A percentile compares a stretch with the other conserved stretches of the same genome.
These are phyloP conservation scores for Starmerella powellii DNA, from an alignment of 805 yeast genomes.

Conservation along the genomic window DNA sequence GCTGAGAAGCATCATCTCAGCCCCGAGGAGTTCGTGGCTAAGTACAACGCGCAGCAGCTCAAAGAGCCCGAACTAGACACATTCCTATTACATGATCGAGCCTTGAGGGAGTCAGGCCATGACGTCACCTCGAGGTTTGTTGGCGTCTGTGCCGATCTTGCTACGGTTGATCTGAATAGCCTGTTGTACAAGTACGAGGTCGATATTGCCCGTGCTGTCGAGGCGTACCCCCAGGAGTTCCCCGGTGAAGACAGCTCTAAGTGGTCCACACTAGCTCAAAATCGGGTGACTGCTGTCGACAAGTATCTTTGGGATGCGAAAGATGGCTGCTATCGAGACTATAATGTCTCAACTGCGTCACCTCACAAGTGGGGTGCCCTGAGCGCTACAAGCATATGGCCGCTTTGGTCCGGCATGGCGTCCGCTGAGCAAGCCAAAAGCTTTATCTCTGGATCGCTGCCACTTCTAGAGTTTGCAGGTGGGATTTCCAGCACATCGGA, in stretches of 20 bases:
- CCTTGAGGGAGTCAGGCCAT: constrained; percentile 92
- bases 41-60: constrained; percentile 56
- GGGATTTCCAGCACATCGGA: constrained; percentile 79
- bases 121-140: constrained; percentile 87
- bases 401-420: constrained; percentile 73
- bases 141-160: constrained; percentile 77
- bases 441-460: constrained; percentile 46
- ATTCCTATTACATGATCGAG: constrained; percentile 82
- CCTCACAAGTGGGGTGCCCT: constrained; percentile 49
- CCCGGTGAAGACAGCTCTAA: constrained; percentile 35
- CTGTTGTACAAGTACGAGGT: constrained; percentile 78
- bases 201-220: constrained; percentile 61
- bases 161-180: constrained; percentile 81
- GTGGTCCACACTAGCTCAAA: constrained; percentile 54
- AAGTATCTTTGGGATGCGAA: constrained; percentile 75
- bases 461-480: constrained; percentile 70
- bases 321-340: constrained; percentile 71
- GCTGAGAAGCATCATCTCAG: constrained; percentile 48
- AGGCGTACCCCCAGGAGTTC: constrained; percentile 42
- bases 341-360: constrained; percentile 45
- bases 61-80: constrained; percentile 74
- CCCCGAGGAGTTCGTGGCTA: constrained; percentile 50
- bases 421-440: constrained; percentile 53
- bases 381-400: constrained; percentile 85
- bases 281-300: constrained; percentile 44